Conservation (phyloP, 345 rosid species). For the Citrus unshiu region DNA sequence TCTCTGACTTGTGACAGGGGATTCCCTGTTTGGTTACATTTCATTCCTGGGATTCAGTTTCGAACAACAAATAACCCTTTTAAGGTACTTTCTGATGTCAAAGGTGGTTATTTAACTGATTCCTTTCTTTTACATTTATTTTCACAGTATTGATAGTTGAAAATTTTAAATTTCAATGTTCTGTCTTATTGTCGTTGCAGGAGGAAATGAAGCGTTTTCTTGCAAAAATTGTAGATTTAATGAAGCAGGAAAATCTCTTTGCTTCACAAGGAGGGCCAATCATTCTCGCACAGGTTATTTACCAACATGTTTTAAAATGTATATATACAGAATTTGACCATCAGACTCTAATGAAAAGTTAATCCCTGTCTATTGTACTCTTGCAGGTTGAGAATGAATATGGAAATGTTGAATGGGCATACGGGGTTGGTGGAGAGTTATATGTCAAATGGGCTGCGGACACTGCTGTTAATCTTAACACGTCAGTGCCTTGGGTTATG, state of each 20-base stretch:
- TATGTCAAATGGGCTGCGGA: slow-evolving; percentile 67
- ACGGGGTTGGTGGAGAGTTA: slow-evolving; percentile 44
- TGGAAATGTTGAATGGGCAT: slow-evolving; percentile 52
- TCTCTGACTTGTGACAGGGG: slow-evolving; percentile 33
- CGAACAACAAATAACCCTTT: slow-evolving; percentile 48
- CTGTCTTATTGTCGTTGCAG: slow-evolving; percentile 21
- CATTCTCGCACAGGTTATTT: slow-evolving; percentile 59
- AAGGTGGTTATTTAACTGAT: not conserved
- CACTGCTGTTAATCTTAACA: slow-evolving; percentile 54
- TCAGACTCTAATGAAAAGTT: not conserved
- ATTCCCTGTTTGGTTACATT: slow-evolving; percentile 69
- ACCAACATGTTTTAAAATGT: not conserved
- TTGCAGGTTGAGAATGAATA: slow-evolving; percentile 68
- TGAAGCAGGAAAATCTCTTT: slow-evolving; percentile 57
- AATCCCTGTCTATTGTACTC: not conserved
- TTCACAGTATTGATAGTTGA: too few species aligned
- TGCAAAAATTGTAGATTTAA: slow-evolving; percentile 43
- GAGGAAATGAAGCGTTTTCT: slow-evolving; percentile 50
- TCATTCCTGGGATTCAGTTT: slow-evolving; percentile 68
- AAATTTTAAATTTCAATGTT: not conserved
- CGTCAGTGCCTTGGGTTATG: slow-evolving; percentile 74
- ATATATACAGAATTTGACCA: not conserved
- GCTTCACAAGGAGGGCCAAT: slow-evolving; percentile 74
- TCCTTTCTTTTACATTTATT: not conserved
- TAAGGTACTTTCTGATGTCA: slow-evolving; percentile 33